phyloP scores from a whole-genome alignment of 495 filamentous ascomycete species.

The Penicillium roqueforti region DNA sequence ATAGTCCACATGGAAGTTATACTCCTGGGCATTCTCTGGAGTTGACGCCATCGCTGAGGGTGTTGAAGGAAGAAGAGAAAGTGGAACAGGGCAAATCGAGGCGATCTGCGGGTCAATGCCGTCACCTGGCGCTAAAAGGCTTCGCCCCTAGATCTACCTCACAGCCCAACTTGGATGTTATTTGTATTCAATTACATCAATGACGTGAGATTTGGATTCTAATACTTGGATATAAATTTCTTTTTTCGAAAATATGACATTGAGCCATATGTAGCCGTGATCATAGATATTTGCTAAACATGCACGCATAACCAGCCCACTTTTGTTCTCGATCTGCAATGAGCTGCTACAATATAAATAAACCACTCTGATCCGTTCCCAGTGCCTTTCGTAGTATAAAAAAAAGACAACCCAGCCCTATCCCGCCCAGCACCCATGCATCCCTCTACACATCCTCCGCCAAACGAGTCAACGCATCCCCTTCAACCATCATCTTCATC shows the following conservation, averaged over 20 bases:
- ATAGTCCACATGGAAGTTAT: constrained; percentile 82
- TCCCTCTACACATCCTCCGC: constrained; percentile 23
- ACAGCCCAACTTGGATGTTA: neutral
- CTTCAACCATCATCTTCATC: constrained; percentile 87
- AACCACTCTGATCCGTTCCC: neutral
- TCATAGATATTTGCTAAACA: neutral
- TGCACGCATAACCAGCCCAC: neutral
- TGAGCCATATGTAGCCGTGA: neutral
- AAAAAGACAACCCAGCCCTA: neutral
- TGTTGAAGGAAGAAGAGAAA: constrained; percentile 8
- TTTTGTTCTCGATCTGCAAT: neutral
- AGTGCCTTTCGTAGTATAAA: neutral
- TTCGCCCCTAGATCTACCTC: neutral
- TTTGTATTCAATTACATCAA: neutral
- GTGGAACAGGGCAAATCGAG: neutral
- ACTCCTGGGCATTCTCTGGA: constrained; percentile 28
- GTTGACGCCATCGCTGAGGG: constrained; percentile 26
- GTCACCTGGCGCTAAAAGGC: constrained; percentile 8
- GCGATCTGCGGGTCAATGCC: constrained; percentile 9
- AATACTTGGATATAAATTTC: neutral
- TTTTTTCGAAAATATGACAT: neutral
- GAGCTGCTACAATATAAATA: neutral
- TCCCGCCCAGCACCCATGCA: neutral
- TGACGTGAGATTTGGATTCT: neutral
- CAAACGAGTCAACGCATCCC: constrained; percentile 61